phyloP scores from a whole-genome alignment of 345 rosid species.

The Carallia brachiata region DNA sequence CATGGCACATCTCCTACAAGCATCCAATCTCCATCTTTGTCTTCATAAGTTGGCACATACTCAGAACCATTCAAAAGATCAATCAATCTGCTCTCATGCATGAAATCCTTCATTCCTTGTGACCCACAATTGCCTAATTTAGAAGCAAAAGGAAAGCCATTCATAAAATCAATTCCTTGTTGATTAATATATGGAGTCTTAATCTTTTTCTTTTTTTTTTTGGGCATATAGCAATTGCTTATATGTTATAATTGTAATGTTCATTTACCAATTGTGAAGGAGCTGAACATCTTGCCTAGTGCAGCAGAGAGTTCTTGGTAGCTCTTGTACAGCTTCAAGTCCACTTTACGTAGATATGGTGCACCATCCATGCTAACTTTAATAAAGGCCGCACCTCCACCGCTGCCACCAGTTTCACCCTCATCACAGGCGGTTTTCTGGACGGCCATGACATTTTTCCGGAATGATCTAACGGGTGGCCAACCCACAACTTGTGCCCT shows the following conservation, averaged over 20 bases:
- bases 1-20: constrained; percentile 37
- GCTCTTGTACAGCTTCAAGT: constrained; percentile 27
- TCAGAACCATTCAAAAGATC: constrained; percentile 30
- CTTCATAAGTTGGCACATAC: constrained; percentile 32
- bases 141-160: too few relatives aligned
- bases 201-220: not conserved
- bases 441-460: constrained; percentile 23
- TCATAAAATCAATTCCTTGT: not conserved
- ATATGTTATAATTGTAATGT: not conserved
- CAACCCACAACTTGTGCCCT: constrained; percentile 37
- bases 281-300: constrained; percentile 32
- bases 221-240: not conserved
- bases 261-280: constrained; percentile 28
- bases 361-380: constrained; percentile 37
- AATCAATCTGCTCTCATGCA: constrained; percentile 26
- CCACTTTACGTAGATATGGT: constrained; percentile 30
- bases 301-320: constrained; percentile 31
- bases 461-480: constrained; percentile 28
- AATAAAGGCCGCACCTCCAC: constrained; percentile 18
- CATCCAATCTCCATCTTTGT: constrained; percentile 35
- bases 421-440: constrained; percentile 18
- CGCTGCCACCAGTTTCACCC: constrained; percentile 5
- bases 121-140: constrained; percentile 23
- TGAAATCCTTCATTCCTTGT: constrained; percentile 26
- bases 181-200: not conserved